Evolutionary conservation across 2,329 filamentous ascomycete genomes (phyloP), one percentile per base, ranked within the genome.

Genomic region (Epichloe bromicola): DNA sequence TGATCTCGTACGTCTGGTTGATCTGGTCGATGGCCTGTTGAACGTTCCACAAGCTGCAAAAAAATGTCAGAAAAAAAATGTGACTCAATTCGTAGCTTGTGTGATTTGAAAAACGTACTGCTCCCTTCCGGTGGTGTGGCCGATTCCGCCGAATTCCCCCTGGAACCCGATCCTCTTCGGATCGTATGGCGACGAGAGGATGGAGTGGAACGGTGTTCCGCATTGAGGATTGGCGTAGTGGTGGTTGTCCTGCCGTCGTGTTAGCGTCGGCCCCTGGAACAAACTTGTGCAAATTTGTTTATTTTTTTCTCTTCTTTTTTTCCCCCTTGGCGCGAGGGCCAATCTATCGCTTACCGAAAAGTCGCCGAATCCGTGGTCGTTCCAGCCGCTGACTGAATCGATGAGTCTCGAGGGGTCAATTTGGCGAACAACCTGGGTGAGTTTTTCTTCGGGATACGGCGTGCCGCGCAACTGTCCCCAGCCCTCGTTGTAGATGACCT

Each of bases 211-310:
- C 0, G 83, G 83, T 0, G 82, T 76, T 6, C 83, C 84, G 53
- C 83, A 87, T 58, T 87, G 83, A 0, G 84, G 80, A 41, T 78
- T 81, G 0, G 83, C 79, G 61, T 87, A 87, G 61, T 86, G 80
- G 57, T 86, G 83, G 56, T 86, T 86, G 53, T 87, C 83, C 65
- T 76, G 33, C 11, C 11, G 6, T 5, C 1, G 7, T 26, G 26
- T 26, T 26, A 26, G 23, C 15, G 23, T 12, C 39, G 50, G n/a
- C n/a, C 17, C 15, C 38, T 15, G 5, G 10, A 11, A 17, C 26
- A 11, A 4, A 37, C 12, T 15, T 8, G 20, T 45, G 41, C 46
- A n/a, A 12, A 33, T 12, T 15, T 20, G 23, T 12, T 17, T 30
- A 4, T 0, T 23, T 50, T 33, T 12, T 17, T 34, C 19, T 8